Evolutionary conservation across 2,329 filamentous ascomycete genomes (phyloP), one percentile per base, ranked within the genome.

Genomic region (Fusarium sp.): DNA sequence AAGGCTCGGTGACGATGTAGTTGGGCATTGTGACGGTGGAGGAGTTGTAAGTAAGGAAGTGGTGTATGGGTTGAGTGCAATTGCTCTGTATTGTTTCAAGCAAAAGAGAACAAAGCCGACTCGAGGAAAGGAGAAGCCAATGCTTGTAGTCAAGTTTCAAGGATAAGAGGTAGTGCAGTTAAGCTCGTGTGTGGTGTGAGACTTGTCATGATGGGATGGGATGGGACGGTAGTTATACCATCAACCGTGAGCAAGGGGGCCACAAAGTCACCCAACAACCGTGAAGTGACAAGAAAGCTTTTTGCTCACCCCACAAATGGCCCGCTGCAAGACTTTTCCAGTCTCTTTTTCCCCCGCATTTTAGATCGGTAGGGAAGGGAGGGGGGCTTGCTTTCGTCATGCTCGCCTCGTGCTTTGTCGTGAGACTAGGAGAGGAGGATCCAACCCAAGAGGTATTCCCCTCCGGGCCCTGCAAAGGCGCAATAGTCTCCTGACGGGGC

Each of bases 1-100:
- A 66, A 23, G 77, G 67, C 60, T 79, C 77, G 61, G 78, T 78
- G 73, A 79, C 70, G 69, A 77, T 68, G 75, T 78, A 79, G 68
- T 71, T 76, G 66, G 77, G 59, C 76, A 78, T 79, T 59, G 54
- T 76, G 64, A 15, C 41, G 34, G 52, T 52, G 44, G 23, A 23
- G 23, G 23, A 23, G 23, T 23, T 64, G 52, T 50, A 62, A 66
- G 56, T 70, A 53, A 65, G 58, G 44, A 46, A 36, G 41, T 37
- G 16, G 36, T 59, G 46, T 56, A 48, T 18, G 50, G 30, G 55
- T 27, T 41, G 16, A 54, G 36, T 62, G 30, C 41, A 63, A 27
- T 65, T 65, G 48, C n/a, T 34, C 11, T 40, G 13, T 16, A 41
- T 27, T 47, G 31, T 27, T 12, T 23, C 46, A 31, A 34, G 12